These are phyloP conservation scores for Camillea tinctor DNA, from an alignment of 2,329 filamentous ascomycete genomes.

Conservation along the genomic window DNA sequence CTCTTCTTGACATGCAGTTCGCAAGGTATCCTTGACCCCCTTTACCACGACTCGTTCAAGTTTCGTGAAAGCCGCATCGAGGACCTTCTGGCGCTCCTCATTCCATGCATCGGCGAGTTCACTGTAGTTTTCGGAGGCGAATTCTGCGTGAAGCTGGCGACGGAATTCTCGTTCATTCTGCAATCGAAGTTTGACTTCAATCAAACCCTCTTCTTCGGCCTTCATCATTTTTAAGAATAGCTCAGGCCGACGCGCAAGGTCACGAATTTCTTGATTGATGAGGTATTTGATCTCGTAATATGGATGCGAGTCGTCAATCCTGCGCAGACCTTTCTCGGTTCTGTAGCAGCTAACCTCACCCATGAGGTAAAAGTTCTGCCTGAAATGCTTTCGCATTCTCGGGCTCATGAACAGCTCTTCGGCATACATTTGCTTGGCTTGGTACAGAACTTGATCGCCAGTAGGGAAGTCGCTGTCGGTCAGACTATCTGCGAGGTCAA, in stretches of 20 bases:
- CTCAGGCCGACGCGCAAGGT: slow-evolving; percentile 80
- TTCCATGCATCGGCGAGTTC: slow-evolving; percentile 96
- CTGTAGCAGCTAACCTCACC: slow-evolving; percentile 83
- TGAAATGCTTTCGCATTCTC: slow-evolving; percentile 83
- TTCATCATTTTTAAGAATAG: slow-evolving; percentile 96
- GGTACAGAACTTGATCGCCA: slow-evolving; percentile 70
- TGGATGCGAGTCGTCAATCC: slow-evolving; percentile 91
- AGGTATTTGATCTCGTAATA: slow-evolving; percentile 99
- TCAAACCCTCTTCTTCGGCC: slow-evolving; percentile 88
- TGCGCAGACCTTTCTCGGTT: slow-evolving; percentile 89
- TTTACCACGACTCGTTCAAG: slow-evolving; percentile 82
- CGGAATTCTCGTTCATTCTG: slow-evolving; percentile 75
- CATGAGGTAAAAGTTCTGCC: slow-evolving; percentile 78
- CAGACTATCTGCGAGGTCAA: slow-evolving; percentile 82
- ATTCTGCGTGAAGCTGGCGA: slow-evolving; percentile 74
- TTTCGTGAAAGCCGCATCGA: slow-evolving; percentile 78
- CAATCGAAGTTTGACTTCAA: slow-evolving; percentile 80
- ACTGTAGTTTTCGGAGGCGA: slow-evolving; percentile 93
- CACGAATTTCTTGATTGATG: slow-evolving; percentile 79
- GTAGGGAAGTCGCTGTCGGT: slow-evolving; percentile 73
- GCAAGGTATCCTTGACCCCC: slow-evolving; percentile 90
- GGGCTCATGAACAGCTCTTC: slow-evolving; percentile 89
- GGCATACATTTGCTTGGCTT: slow-evolving; percentile 82
- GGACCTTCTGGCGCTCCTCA: slow-evolving; percentile 76
- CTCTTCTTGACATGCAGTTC: slow-evolving; percentile 90